Conservation (phyloP, 169 alveolate genomes). For the Plasmodium reichenowi region DNA sequence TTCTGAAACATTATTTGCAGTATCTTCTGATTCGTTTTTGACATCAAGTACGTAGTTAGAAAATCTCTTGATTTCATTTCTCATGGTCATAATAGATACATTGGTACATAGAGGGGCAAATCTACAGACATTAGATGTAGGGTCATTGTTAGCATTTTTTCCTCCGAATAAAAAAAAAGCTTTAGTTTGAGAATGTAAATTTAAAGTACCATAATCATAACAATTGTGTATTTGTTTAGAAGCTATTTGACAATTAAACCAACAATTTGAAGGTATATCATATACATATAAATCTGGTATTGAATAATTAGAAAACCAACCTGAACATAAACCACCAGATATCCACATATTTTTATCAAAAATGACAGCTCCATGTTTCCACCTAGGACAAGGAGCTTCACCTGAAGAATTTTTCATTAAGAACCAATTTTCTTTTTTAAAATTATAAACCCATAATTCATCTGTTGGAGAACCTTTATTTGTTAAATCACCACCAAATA, state of each 20-base stretch:
- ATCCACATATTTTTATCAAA: slow-evolving; percentile 77
- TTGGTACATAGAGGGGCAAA: slow-evolving; percentile 76
- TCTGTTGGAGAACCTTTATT: slow-evolving; percentile 73
- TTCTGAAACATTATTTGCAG: slow-evolving; percentile 69
- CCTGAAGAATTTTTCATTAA: slow-evolving; percentile 65
- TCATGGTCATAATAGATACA: slow-evolving; percentile 73
- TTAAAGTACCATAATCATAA: slow-evolving; percentile 76
- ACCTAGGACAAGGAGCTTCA: slow-evolving; percentile 72
- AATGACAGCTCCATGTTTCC: slow-evolving; percentile 77
- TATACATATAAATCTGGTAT: slow-evolving; percentile 75
- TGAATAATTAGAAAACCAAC: slow-evolving; percentile 76
- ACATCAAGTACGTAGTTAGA: slow-evolving; percentile 40
- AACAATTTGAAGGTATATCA: slow-evolving; percentile 76
- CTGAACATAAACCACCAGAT: slow-evolving; percentile 74
- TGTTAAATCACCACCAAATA: slow-evolving; percentile 73
- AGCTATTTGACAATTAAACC: slow-evolving; percentile 73
- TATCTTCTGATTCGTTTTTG: slow-evolving; percentile 65
- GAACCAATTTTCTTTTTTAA: slow-evolving; percentile 61
- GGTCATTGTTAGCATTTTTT: slow-evolving; percentile 62
- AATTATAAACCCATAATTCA: slow-evolving; percentile 77
- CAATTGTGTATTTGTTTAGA: slow-evolving; percentile 65
- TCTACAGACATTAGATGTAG: slow-evolving; percentile 74
- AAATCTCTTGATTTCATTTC: slow-evolving; percentile 53
- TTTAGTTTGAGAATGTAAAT: slow-evolving; percentile 67
- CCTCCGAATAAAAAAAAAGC: slow-evolving; percentile 77